These are phyloP conservation scores for Ophiocordyceps sinensis DNA, from an alignment of 2,329 filamentous ascomycete species.

Conservation along the genomic window DNA sequence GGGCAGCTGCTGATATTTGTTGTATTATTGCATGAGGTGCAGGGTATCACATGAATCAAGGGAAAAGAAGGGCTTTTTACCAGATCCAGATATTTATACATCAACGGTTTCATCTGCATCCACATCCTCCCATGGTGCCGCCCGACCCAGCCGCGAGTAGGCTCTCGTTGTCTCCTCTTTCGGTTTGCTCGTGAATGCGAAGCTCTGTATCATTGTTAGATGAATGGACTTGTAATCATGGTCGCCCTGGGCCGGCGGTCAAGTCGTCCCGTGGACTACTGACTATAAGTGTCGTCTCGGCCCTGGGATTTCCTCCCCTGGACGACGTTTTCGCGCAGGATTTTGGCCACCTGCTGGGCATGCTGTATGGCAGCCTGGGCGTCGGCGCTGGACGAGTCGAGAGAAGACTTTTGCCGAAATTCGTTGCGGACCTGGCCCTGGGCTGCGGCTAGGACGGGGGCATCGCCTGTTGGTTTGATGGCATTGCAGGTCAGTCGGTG, in stretches of 20 bases:
- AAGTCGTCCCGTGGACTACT: constrained; percentile 17
- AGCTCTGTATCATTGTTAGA: constrained; percentile 41
- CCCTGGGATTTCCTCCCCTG: constrained; percentile 50
- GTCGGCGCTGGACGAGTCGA: constrained; percentile 43
- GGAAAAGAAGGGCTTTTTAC: neutral
- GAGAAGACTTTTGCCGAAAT: constrained; percentile 54
- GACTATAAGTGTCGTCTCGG: constrained; percentile 42
- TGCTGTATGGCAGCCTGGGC: constrained; percentile 54
- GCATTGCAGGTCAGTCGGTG: neutral
- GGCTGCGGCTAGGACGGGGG: constrained; percentile 52
- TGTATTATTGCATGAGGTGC: neutral
- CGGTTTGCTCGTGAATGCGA: constrained; percentile 79
- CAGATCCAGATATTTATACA: neutral
- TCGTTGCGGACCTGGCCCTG: constrained; percentile 54
- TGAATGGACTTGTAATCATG: neutral
- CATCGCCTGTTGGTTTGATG: constrained; percentile 45
- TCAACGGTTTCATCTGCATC: constrained; percentile 11
- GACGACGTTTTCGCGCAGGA: constrained; percentile 74
- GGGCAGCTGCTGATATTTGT: neutral
- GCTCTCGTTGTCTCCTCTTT: constrained; percentile 85
- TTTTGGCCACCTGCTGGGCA: constrained; percentile 67
- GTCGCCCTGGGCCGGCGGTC: no score
- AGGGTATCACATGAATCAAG: neutral
- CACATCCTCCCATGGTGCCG: constrained; percentile 14
- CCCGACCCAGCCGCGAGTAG: constrained; percentile 48